Conservation (phyloP, 1,139 yeast species). For the Suhomyces maxii region DNA sequence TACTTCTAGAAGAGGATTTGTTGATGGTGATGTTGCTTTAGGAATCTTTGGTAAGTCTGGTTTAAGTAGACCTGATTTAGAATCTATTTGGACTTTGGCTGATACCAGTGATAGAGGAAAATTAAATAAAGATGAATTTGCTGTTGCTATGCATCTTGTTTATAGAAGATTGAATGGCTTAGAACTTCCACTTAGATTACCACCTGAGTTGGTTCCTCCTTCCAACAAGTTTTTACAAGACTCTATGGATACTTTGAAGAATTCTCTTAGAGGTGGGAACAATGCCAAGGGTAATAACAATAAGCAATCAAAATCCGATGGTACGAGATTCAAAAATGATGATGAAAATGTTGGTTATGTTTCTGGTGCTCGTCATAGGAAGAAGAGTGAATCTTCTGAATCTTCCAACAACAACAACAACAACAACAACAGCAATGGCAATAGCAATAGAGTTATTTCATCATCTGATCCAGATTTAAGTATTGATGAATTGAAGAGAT, state of each 20-base stretch:
- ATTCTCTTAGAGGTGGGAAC: constrained; percentile 42
- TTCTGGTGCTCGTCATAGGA: constrained; percentile 66
- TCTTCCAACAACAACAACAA: constrained; percentile 9
- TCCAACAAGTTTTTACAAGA: constrained; percentile 64
- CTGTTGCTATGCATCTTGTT: constrained; percentile 81
- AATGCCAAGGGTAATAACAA: constrained; percentile 43
- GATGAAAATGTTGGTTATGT: constrained; percentile 64
- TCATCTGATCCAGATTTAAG: constrained; percentile 35
- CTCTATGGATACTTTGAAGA: constrained; percentile 43
- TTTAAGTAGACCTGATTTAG: constrained; percentile 78
- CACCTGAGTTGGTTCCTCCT: constrained; percentile 75
- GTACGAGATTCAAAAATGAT: constrained; percentile 67
- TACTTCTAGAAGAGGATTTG: constrained; percentile 59
- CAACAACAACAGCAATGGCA: constrained; percentile 4
- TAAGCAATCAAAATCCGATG: constrained; percentile 40
- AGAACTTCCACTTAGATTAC: constrained; percentile 69
- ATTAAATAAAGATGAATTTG: constrained; percentile 74
- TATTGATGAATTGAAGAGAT: constrained; percentile 57
- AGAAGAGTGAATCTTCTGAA: constrained; percentile 22
- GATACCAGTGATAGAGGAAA: constrained; percentile 72
- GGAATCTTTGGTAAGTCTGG: constrained; percentile 90
- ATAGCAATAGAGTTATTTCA: constrained; percentile 19
- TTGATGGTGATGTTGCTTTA: constrained; percentile 83
- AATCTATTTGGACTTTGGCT: constrained; percentile 83
- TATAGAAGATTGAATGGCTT: constrained; percentile 72